These are phyloP conservation scores for Rhododendron mucronatum DNA, from an alignment of 148 eudicot genomes.

Conservation along the genomic window DNA sequence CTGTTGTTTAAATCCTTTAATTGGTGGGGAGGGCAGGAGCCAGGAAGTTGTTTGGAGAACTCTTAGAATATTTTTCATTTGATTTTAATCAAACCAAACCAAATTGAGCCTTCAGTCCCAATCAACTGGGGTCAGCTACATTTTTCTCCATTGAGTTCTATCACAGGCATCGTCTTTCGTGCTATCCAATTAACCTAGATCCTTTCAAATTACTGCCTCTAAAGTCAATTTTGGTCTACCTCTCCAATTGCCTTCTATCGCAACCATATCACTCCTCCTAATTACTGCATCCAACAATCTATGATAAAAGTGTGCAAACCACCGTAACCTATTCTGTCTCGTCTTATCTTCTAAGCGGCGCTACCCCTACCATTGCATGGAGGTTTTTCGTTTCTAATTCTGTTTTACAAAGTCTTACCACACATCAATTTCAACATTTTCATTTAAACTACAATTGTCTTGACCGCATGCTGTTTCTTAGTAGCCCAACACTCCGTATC, in stretches of 20 bases:
- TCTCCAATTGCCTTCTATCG: neutral
- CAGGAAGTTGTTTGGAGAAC: neutral
- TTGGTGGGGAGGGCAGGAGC: neutral
- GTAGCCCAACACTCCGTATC: neutral
- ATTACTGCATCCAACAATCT: neutral
- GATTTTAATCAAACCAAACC: neutral
- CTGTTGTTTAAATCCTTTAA: neutral
- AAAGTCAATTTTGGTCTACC: neutral
- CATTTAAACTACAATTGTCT: neutral
- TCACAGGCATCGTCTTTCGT: neutral
- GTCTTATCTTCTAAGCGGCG: neutral
- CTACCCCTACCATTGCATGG: neutral
- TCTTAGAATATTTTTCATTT: neutral
- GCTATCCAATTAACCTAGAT: neutral
- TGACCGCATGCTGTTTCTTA: neutral
- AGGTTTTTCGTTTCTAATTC: neutral
- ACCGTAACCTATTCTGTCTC: neutral
- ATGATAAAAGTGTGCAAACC: neutral
- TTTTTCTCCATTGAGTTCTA: neutral
- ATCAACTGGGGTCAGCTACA: neutral
- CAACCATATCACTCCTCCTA: neutral
- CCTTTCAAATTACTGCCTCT: neutral
- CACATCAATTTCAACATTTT: neutral
- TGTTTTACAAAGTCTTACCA: neutral
- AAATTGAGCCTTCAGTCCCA: neutral